These are phyloP conservation scores for Asterionellopsis glacialis DNA, from an alignment of 108 stramenopile species.

Conservation along the genomic window DNA sequence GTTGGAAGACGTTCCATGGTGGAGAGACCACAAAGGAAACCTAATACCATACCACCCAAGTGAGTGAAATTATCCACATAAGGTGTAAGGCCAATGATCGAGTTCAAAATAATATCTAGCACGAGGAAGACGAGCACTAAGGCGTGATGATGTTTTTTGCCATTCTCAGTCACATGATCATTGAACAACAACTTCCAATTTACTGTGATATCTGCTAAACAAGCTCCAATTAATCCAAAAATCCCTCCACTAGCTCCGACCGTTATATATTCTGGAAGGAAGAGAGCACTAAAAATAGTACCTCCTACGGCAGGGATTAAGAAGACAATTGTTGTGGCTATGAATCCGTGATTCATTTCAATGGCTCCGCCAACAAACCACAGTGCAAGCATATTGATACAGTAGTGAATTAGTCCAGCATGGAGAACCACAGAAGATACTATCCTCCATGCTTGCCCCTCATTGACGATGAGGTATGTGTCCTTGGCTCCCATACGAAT, in stretches of 20 bases:
- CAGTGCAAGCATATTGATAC: slow-evolving; percentile 88
- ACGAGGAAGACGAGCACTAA: slow-evolving; percentile 65
- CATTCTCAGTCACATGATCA: slow-evolving; percentile 66
- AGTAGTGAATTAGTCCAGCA: slow-evolving; percentile 92
- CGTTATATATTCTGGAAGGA: slow-evolving; percentile 85
- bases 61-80: slow-evolving; percentile 90
- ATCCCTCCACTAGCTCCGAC: slow-evolving; percentile 93
- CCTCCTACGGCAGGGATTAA: slow-evolving; percentile 81
- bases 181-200: slow-evolving; percentile 89
- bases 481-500: slow-evolving; percentile 86
- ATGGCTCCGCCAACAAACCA: slow-evolving; percentile 88
- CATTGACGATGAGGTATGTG: slow-evolving; percentile 80
- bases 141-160: slow-evolving; percentile 58
- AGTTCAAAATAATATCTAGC: slow-evolving; percentile 80
- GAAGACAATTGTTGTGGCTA: slow-evolving; percentile 61
- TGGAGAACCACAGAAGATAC: slow-evolving; percentile 88
- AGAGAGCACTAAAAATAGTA: slow-evolving; percentile 82
- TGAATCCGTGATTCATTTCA: slow-evolving; percentile 82
- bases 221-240: slow-evolving; percentile 90
- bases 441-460: slow-evolving; percentile 76
- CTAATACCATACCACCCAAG: slow-evolving; percentile 68
- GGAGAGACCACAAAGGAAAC: slow-evolving; percentile 69
- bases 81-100: slow-evolving; percentile 78
- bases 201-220: slow-evolving; percentile 87
- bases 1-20: slow-evolving; percentile 72